These are phyloP conservation scores for Hemisphaericaspora subhashii DNA, from an alignment of 1,139 yeast genomes.

Conservation along the genomic window DNA sequence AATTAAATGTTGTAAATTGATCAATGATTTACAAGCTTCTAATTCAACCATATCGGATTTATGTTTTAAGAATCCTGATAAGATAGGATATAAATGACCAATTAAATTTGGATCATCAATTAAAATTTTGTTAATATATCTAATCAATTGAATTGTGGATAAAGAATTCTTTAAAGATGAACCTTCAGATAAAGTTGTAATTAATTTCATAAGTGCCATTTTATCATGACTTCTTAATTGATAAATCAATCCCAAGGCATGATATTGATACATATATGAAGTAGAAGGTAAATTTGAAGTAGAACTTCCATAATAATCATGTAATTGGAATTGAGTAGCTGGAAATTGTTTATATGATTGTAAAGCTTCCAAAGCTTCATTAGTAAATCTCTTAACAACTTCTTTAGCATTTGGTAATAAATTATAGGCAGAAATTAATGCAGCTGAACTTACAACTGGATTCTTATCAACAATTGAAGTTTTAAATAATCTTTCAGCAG, in stretches of 20 bases:
- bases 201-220: slow-evolving; percentile 90
- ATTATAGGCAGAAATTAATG: slow-evolving; percentile 87
- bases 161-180: slow-evolving; percentile 65
- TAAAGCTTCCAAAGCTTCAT: slow-evolving; percentile 89
- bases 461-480: slow-evolving; percentile 91
- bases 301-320: slow-evolving; percentile 53
- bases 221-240: slow-evolving; percentile 88
- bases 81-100: slow-evolving; percentile 60
- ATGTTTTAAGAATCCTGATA: slow-evolving; percentile 72
- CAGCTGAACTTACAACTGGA: slow-evolving; percentile 89
- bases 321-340: slow-evolving; percentile 50
- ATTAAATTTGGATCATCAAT: slow-evolving; percentile 55
- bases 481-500: slow-evolving; percentile 90
- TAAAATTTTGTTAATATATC: slow-evolving; percentile 74
- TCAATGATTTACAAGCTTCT: slow-evolving; percentile 87
- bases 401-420: slow-evolving; percentile 86
- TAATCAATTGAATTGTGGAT: slow-evolving; percentile 82
- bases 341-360: slow-evolving; percentile 70
- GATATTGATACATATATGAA: slow-evolving; percentile 88
- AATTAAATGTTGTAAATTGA: slow-evolving; percentile 58
- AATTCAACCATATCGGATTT: slow-evolving; percentile 88
- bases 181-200: slow-evolving; percentile 72
- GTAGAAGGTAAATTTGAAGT: slow-evolving; percentile 59
- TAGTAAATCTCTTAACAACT: slow-evolving; percentile 89
- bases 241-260: slow-evolving; percentile 88